These are phyloP conservation scores for Teratosphaeria nubilosa DNA, from an alignment of 2,329 filamentous ascomycete species.

Conservation along the genomic window DNA sequence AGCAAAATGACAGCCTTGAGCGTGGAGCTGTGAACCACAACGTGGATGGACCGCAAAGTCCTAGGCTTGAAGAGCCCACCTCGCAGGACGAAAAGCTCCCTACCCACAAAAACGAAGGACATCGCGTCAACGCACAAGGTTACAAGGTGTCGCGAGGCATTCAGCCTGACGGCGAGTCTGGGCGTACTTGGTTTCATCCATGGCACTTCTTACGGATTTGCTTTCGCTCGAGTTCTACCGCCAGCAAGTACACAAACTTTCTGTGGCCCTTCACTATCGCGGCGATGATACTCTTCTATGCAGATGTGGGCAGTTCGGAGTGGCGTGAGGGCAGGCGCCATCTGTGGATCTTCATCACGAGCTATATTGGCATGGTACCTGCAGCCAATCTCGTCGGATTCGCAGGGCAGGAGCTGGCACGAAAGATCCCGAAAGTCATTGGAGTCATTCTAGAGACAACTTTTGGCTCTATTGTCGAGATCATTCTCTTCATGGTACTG, in stretches of 20 bases:
- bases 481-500: constrained; percentile 70
- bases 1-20: not conserved
- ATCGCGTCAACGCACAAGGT: constrained; percentile 34
- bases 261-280: constrained; percentile 42
- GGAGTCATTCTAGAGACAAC: constrained; percentile 46
- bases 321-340: constrained; percentile 20
- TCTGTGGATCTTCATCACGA: constrained; percentile 38
- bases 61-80: not conserved
- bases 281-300: constrained; percentile 39
- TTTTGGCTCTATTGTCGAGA: constrained; percentile 65
- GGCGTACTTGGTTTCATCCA: constrained; percentile 35
- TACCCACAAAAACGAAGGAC: constrained; percentile 16
- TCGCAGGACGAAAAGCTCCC: constrained; percentile 9
- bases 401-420: constrained; percentile 59
- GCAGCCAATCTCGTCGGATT: constrained; percentile 45
- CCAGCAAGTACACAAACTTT: constrained; percentile 38
- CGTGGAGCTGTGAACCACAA: not conserved
- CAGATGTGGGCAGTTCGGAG: constrained; percentile 5
- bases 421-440: constrained; percentile 64
- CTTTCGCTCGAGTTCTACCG: constrained; percentile 35
- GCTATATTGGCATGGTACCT: constrained; percentile 43
- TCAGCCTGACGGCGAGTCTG: constrained; percentile 38
- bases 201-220: constrained; percentile 35
- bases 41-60: not conserved
- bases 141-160: constrained; percentile 34